Evolutionary conservation across 305 asterid species (phyloP).

Genomic region (Andrographis paniculata): DNA sequence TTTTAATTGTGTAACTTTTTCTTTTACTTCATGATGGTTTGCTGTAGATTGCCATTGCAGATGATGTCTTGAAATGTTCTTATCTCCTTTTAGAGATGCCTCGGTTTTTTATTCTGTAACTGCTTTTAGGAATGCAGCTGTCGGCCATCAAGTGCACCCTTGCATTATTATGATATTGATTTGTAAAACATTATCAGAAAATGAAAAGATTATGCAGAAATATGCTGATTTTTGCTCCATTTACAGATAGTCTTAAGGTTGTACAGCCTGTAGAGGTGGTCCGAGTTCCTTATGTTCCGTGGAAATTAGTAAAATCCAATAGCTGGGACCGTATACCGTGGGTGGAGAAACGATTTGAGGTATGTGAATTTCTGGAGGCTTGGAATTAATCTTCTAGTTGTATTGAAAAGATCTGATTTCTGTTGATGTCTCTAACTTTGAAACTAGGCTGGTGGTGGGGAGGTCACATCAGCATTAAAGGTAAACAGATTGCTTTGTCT

Average conservation of each 20-base stretch:
- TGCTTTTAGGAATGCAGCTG: too few relatives aligned
- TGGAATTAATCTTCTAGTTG: neutral
- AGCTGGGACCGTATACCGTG: conserved; percentile 60
- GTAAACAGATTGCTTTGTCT: conserved; percentile 22
- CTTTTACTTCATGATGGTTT: too few relatives aligned
- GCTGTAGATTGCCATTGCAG: too few relatives aligned
- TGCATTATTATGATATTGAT: too few relatives aligned
- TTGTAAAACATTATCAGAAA: neutral
- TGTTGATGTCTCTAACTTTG: conserved; percentile 17
- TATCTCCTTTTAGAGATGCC: too few relatives aligned
- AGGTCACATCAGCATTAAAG: conserved; percentile 64
- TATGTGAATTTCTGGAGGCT: conserved; percentile 18
- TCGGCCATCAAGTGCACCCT: too few relatives aligned
- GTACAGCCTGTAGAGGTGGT: conserved; percentile 77
- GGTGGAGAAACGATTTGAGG: conserved; percentile 80
- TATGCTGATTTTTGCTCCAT: conserved; percentile 14
- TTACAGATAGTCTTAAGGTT: conserved; percentile 70
- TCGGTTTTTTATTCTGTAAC: too few relatives aligned
- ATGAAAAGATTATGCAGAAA: neutral
- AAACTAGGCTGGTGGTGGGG: conserved; percentile 64
- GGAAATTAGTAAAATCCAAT: conserved; percentile 48
- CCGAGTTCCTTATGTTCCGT: conserved; percentile 53
- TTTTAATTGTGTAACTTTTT: too few relatives aligned
- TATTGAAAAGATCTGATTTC: conserved; percentile 10
- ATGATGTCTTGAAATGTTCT: too few relatives aligned